Conservation (phyloP, 257 asterid genomes). For the Nicotiana tomentosiformis region DNA sequence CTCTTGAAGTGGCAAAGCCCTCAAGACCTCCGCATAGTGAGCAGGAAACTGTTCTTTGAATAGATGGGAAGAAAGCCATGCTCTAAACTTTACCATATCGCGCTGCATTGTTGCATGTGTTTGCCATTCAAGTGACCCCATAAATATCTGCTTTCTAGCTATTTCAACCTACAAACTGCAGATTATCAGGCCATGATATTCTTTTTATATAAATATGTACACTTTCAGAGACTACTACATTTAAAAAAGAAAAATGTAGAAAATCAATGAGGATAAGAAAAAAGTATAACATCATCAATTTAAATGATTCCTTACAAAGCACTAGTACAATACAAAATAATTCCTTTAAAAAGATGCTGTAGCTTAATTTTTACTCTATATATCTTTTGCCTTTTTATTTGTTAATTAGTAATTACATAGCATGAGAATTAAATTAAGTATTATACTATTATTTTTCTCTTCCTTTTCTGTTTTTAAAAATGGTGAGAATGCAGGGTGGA, state of each 20-base stretch:
- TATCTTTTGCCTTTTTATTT: background rate
- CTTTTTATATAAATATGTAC: background rate
- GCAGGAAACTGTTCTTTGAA: conserved; percentile 75
- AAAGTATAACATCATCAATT: background rate
- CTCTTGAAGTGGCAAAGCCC: conserved; percentile 77
- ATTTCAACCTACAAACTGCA: conserved; percentile 67
- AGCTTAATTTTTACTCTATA: background rate
- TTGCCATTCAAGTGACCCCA: conserved; percentile 75
- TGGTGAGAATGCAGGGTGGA: background rate
- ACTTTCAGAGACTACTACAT: background rate
- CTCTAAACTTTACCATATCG: conserved; percentile 58
- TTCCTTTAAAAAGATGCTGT: background rate
- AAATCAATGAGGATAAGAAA: background rate
- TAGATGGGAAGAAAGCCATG: conserved; percentile 74
- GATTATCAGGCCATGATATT: background rate
- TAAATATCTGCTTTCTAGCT: conserved; percentile 54
- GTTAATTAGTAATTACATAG: background rate
- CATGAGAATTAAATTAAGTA: background rate
- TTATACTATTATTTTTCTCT: background rate
- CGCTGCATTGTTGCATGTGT: conserved; percentile 60
- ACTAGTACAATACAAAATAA: background rate
- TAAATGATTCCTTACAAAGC: background rate
- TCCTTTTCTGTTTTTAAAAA: background rate
- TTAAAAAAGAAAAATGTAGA: background rate
- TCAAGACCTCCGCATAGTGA: conserved; percentile 65